These are phyloP conservation scores for Podila clonocystis DNA, from an alignment of 192 early-diverging fungal species.

Conservation along the genomic window DNA sequence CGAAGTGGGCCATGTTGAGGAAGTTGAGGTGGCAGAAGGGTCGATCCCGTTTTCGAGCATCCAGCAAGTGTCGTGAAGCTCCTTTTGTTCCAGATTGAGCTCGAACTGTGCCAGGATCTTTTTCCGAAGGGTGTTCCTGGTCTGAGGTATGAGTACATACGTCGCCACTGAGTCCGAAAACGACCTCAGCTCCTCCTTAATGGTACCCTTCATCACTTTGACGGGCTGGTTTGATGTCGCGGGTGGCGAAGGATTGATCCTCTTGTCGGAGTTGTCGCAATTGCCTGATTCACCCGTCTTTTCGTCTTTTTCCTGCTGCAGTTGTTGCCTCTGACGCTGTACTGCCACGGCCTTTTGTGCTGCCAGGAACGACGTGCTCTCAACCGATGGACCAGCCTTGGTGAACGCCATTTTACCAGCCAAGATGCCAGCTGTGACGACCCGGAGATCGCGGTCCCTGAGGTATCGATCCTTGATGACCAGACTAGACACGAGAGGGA, in stretches of 20 bases:
- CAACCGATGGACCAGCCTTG: slow-evolving; percentile 12
- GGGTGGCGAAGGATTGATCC: neutral
- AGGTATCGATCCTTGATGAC: slow-evolving; percentile 49
- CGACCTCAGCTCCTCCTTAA: slow-evolving; percentile 25
- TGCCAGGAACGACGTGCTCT: neutral
- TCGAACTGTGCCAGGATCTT: slow-evolving; percentile 39
- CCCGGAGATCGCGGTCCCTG: slow-evolving; percentile 36
- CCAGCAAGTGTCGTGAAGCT: slow-evolving; percentile 38
- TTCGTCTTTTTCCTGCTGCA: neutral
- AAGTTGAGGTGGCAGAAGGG: neutral
- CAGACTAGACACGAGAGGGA: slow-evolving; percentile 38
- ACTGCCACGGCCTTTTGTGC: slow-evolving; percentile 16
- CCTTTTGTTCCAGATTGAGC: slow-evolving; percentile 29
- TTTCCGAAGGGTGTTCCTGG: slow-evolving; percentile 31
- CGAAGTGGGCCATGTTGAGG: neutral
- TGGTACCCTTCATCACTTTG: slow-evolving; percentile 15
- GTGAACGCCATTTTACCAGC: slow-evolving; percentile 49
- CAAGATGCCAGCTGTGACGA: slow-evolving; percentile 47
- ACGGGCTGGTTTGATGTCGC: neutral
- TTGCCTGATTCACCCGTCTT: neutral
- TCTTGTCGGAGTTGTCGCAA: neutral
- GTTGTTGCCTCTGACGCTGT: neutral
- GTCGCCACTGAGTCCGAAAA: slow-evolving; percentile 43
- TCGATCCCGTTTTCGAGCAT: slow-evolving; percentile 33
- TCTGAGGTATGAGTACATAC: slow-evolving; percentile 40